A percentile compares a stretch with the other conserved stretches of the same genome.
These are phyloP conservation scores for Boletus sp. DNA, from an alignment of 768 basidiomycete species.

Conservation along the genomic window DNA sequence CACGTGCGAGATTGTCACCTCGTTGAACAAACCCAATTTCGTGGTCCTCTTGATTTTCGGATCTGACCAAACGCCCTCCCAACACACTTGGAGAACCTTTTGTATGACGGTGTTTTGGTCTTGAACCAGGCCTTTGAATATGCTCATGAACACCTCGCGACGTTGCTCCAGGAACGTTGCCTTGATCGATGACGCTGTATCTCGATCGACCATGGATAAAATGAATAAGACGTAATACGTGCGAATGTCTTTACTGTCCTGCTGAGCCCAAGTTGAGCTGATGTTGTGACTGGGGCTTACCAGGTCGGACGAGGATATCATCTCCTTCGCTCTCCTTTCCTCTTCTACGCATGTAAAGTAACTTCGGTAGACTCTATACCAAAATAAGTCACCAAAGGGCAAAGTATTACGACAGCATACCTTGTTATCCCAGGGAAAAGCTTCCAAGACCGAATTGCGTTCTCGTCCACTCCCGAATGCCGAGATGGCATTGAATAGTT, in stretches of 20 bases:
- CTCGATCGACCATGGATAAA: constrained; percentile 61
- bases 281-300: constrained; percentile 31
- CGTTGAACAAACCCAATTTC: constrained; percentile 71
- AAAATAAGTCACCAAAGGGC: neutral
- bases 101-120: constrained; percentile 62
- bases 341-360: constrained; percentile 69
- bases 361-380: constrained; percentile 56
- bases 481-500: constrained; percentile 59
- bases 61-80: constrained; percentile 77
- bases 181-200: constrained; percentile 52
- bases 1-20: constrained; percentile 63
- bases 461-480: constrained; percentile 65
- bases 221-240: constrained; percentile 72
- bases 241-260: constrained; percentile 59
- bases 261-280: neutral
- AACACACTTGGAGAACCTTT: constrained; percentile 67
- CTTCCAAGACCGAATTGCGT: constrained; percentile 57
- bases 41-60: constrained; percentile 64
- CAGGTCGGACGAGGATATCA: constrained; percentile 52
- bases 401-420: constrained; percentile 31
- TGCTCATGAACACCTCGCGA: constrained; percentile 54
- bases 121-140: constrained; percentile 71
- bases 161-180: constrained; percentile 67
- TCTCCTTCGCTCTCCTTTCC: constrained; percentile 37
- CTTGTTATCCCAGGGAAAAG: constrained; percentile 78